These are phyloP conservation scores for Boletus subcaerulescens DNA, from an alignment of 768 basidiomycete genomes.

Conservation along the genomic window DNA sequence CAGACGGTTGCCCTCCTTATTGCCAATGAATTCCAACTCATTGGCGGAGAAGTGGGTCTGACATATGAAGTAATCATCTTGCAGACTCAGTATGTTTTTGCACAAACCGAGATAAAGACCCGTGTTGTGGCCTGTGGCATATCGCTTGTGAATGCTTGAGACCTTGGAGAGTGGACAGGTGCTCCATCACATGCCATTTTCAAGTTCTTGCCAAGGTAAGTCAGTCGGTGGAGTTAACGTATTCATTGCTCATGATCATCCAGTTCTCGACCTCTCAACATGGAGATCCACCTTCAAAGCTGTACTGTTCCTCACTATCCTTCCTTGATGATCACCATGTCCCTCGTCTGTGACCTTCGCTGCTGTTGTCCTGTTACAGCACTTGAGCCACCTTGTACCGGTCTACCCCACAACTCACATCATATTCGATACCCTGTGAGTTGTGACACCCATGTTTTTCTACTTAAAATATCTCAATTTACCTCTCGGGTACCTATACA, in stretches of 20 bases:
- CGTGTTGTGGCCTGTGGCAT: slow-evolving; percentile 36
- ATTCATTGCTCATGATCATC: slow-evolving; percentile 6
- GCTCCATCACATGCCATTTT: slow-evolving; percentile 71
- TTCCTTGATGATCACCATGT: slow-evolving; percentile 76
- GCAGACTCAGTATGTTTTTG: slow-evolving; percentile 92
- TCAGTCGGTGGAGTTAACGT: neutral
- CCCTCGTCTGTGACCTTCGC: too few relatives aligned
- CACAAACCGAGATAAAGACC: slow-evolving; percentile 88
- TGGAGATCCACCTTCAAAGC: slow-evolving; percentile 96
- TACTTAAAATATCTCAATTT: too few relatives aligned
- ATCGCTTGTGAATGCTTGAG: too few relatives aligned
- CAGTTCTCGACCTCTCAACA: slow-evolving; percentile 61
- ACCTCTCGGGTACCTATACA: too few relatives aligned
- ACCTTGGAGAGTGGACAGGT: too few relatives aligned
- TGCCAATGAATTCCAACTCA: slow-evolving; percentile 91
- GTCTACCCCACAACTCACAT: too few relatives aligned
- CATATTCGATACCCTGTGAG: too few relatives aligned
- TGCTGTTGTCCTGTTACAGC: too few relatives aligned
- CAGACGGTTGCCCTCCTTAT: slow-evolving; percentile 91
- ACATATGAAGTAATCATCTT: slow-evolving; percentile 97
- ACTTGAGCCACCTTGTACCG: too few relatives aligned
- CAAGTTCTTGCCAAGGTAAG: slow-evolving; percentile 92
- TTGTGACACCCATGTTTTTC: too few relatives aligned
- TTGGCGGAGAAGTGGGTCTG: slow-evolving; percentile 37
- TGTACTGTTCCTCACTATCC: slow-evolving; percentile 98